Base-by-base conservation (phyloP, 2,329 filamentous ascomycete species). In the Cladosporium sp. region DNA sequence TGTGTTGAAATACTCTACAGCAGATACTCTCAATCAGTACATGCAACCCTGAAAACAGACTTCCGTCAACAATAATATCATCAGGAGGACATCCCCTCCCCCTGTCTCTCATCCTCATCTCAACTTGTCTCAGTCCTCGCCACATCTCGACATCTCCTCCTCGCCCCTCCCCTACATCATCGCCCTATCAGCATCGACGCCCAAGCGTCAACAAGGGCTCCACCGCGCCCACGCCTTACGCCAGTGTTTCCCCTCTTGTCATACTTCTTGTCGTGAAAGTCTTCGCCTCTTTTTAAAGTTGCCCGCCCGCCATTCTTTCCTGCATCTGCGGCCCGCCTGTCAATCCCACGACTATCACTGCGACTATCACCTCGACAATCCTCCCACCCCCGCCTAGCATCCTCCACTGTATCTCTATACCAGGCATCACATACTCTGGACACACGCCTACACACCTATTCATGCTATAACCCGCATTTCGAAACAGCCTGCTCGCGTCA, bases 111-210 rank as follows among this genome's bases (percentile, higher is more conserved):
- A 9, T 27, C 36, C 39, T 39, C 41, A 47, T 47, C 44, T 47
- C 44, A 36, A 47, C 9, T 27, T 47, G 44, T 47, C 44, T 47
- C 44, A 34, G 20, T 19, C 44, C n/a, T n/a, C n/a, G n/a, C n/a
- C n/a, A n/a, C n/a, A n/a, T n/a, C n/a, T n/a, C n/a, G n/a, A n/a
- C n/a, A n/a, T n/a, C n/a, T n/a, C n/a, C n/a, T n/a, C n/a, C n/a
- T 13, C 43, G 39, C 17, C n/a, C 34, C 18, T 15, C 15, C 15
- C 15, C 15, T 8, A 18, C 24, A 5, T 27, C 22, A 5, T 19
- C 32, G 24, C 12, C 34, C 44, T 30, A 39, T 39, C 44, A 45
- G n/a, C 20, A 17, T 2, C 17, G 27, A 29, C 30, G 42, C 32
- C 43, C 29, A 19, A 36, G 43, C 43, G 30, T 27, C 22, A 27